Evolutionary conservation across 306 rosid species (phyloP), one percentile per base, ranked within the genome.

Genomic region (Castanea mollissima): DNA sequence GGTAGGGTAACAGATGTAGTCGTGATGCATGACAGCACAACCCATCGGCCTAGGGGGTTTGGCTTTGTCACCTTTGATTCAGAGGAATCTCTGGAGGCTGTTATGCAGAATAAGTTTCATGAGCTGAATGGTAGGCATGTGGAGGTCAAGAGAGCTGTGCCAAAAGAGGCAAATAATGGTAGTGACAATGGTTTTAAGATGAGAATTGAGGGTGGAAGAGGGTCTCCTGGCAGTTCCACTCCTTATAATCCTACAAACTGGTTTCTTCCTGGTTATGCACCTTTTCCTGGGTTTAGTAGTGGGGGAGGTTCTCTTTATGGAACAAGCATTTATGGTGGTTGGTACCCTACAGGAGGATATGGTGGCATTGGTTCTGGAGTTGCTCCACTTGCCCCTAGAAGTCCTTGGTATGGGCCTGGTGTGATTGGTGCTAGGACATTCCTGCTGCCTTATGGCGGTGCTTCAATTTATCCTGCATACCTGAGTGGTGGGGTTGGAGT

Each of bases 81-180:
- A 0, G 92, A 89, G 76, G 95, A 89, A 4, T 82, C 97, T 0
- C 97, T 89, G 75, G 91, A 89, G 74, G 86, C 59, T 71, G 98
- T 90, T 29, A 80, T 89, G 87, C 71, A 78, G 78, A 81, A 83
- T 19, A 93, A 41, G 75, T 93, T 90, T 59, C 95, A 91, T 78
- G 92, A 93, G 69, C 81, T 93, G 86, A 81, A 85, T 74, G 98
- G 97, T 74, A 89, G 88, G 70, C 85, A 72, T 70, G 98, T 91
- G 71, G 98, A 91, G 89, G 98, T 93, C 52, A 93, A 93, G 92
- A 93, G 88, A 83, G 98, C 98, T 16, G 89, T 91, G 79, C 97
- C 98, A 0, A 91, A 90, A 77, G 92, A 90, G 71, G 90, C 77
- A 14, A 85, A 81, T 60, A 68, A 23, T 78, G 75, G 65, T 11